A percentile compares a stretch with the other conserved stretches of the same genome.
Conservation (phyloP, 2,329 filamentous ascomycete genomes). For the Plectosphaerella plurivora region DNA sequence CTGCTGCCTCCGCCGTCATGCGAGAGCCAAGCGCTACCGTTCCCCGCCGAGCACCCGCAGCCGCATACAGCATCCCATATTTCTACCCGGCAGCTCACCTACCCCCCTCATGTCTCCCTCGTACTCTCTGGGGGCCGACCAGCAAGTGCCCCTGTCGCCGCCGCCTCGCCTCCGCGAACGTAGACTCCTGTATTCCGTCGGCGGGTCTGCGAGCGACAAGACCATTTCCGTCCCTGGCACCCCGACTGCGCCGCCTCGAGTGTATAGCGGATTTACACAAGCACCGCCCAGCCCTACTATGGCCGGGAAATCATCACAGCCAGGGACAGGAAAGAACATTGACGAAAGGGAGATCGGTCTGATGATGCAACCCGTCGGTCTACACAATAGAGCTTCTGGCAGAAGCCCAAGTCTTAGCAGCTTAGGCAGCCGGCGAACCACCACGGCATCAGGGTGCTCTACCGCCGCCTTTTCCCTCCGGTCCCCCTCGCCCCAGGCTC, state of each 20-base stretch:
- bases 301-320: too few relatives aligned
- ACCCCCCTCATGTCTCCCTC: conserved; percentile 37
- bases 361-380: too few relatives aligned
- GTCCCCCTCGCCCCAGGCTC: conserved; percentile 1
- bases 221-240: not conserved
- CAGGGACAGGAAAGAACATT: too few relatives aligned
- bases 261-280: conserved; percentile 22
- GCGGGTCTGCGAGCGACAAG: not conserved
- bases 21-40: not conserved
- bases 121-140: conserved; percentile 18
- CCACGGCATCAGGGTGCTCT: conserved; percentile 1
- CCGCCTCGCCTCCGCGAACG: conserved; percentile 44
- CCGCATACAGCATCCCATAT: conserved; percentile 13
- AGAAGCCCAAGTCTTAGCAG: conserved; percentile 9
- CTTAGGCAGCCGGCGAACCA: conserved; percentile 2
- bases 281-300: conserved; percentile 26
- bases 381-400: not conserved
- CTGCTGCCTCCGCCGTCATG: conserved; percentile 29
- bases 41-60: conserved; percentile 5
- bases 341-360: too few relatives aligned
- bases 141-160: conserved; percentile 30
- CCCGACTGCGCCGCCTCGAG: not conserved
- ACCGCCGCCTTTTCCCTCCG: not conserved
- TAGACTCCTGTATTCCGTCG: conserved; percentile 27
- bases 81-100: conserved; percentile 25